phyloP scores from a whole-genome alignment of 2,329 filamentous ascomycete genomes.

The Arachnopeziza araneosa region DNA sequence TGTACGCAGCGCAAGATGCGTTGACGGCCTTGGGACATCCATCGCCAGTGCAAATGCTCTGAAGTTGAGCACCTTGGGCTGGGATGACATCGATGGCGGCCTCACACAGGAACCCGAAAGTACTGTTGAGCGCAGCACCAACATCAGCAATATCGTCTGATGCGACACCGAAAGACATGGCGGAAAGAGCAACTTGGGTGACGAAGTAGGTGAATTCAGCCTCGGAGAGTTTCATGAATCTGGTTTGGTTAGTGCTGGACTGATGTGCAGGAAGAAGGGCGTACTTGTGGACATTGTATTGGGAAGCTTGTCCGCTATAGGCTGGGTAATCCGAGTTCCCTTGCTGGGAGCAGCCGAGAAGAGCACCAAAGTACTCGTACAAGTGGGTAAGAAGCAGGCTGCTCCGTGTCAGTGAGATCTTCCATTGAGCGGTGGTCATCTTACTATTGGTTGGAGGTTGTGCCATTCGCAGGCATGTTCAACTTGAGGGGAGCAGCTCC shows the following conservation, averaged over 20 bases:
- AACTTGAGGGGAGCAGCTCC: slow-evolving; percentile 48
- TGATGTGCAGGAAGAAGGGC: neutral
- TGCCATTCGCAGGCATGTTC: slow-evolving; percentile 48
- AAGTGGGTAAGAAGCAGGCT: slow-evolving; percentile 52
- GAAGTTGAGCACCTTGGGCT: slow-evolving; percentile 40
- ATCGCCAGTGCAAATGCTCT: slow-evolving; percentile 51
- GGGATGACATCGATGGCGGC: slow-evolving; percentile 41
- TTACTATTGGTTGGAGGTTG: slow-evolving; percentile 50
- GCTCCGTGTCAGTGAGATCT: slow-evolving; percentile 4
- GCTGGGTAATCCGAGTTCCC: slow-evolving; percentile 43
- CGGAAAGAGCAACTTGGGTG: slow-evolving; percentile 50
- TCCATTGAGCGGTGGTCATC: neutral
- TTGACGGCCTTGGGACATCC: slow-evolving; percentile 43
- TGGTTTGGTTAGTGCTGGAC: slow-evolving; percentile 3
- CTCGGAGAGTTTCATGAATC: slow-evolving; percentile 50
- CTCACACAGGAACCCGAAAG: slow-evolving; percentile 49
- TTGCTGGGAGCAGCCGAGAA: slow-evolving; percentile 50
- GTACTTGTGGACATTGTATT: slow-evolving; percentile 49
- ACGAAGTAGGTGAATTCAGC: slow-evolving; percentile 54
- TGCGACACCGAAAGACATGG: slow-evolving; percentile 53
- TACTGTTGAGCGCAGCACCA: slow-evolving; percentile 40
- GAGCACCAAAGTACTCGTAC: slow-evolving; percentile 54
- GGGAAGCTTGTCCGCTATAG: slow-evolving; percentile 42
- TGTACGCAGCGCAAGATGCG: slow-evolving; percentile 42
- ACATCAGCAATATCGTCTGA: slow-evolving; percentile 45